Conservation (phyloP, 495 filamentous ascomycete genomes). For the Penicillium salamii region DNA sequence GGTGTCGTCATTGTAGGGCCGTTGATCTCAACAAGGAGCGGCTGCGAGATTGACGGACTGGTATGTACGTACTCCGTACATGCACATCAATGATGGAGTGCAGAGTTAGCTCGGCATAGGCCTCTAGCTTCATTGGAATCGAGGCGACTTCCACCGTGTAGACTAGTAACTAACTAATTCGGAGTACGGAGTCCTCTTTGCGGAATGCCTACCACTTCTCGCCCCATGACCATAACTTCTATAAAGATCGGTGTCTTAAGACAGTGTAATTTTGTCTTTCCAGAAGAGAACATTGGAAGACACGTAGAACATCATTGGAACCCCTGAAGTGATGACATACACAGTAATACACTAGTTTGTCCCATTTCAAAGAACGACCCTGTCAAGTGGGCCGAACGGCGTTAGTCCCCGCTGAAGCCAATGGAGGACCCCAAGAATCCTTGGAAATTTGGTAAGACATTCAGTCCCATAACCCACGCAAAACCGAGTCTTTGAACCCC, state of each 20-base stretch:
- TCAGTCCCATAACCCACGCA: conserved; percentile 5
- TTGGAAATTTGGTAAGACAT: conserved; percentile 21
- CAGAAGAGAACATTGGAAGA: conserved; percentile 3
- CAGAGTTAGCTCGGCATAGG: neutral
- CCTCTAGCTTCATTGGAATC: neutral
- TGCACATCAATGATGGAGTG: conserved; percentile 7
- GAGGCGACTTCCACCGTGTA: neutral
- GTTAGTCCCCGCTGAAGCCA: conserved; percentile 25
- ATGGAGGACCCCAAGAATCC: conserved; percentile 31
- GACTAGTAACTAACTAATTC: too few relatives aligned
- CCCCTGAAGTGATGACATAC: neutral
- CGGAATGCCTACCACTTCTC: too few relatives aligned
- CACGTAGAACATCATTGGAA: neutral
- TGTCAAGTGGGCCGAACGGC: conserved; percentile 25
- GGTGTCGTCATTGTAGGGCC: conserved; percentile 21
- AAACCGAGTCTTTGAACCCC: conserved; percentile 1
- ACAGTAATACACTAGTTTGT: conserved; percentile 1
- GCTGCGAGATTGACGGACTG: conserved; percentile 24
- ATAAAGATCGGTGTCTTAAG: too few relatives aligned
- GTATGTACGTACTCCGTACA: conserved; percentile 20
- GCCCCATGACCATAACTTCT: too few relatives aligned
- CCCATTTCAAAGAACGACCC: conserved; percentile 14
- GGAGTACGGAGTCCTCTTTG: too few relatives aligned
- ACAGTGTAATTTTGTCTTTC: conserved; percentile 3
- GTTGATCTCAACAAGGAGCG: conserved; percentile 29